A percentile compares a stretch with the other conserved stretches of the same genome.
phyloP scores from a whole-genome alignment of 331 rosid genomes.

The Malus hybrid region DNA sequence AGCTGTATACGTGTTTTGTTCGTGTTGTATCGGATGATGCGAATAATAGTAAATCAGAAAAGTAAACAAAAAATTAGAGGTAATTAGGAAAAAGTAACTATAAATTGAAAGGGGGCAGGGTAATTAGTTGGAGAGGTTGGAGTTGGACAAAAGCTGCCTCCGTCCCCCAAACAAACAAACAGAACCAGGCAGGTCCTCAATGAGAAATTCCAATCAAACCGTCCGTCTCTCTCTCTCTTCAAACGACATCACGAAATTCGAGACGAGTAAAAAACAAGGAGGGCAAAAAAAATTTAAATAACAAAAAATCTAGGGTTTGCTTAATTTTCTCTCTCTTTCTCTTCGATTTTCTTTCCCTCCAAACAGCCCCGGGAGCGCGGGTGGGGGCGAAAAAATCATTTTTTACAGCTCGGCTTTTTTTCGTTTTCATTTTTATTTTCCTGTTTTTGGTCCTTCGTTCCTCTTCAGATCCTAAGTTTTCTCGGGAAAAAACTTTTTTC shows the following conservation, averaged over 20 bases:
- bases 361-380: conserved; percentile 22
- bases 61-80: background rate
- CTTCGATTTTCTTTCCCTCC: conserved; percentile 45
- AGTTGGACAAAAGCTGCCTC: background rate
- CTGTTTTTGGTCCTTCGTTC: background rate
- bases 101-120: background rate
- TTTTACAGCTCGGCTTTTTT: background rate
- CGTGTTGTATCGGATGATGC: background rate
- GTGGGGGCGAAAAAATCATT: background rate
- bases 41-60: background rate
- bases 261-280: background rate
- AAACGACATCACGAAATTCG: conserved; percentile 22
- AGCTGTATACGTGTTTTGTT: background rate
- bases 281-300: background rate
- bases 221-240: background rate
- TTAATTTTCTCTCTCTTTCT: conserved; percentile 19
- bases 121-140: background rate
- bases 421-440: background rate
- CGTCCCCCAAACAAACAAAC: background rate
- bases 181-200: background rate
- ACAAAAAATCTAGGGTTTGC: conserved; percentile 46
- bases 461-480: conserved; percentile 24
- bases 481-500: conserved; percentile 14
- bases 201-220: background rate
- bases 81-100: background rate